Conservation (phyloP, 2,329 filamentous ascomycete genomes). For the Colletotrichum melonis region DNA sequence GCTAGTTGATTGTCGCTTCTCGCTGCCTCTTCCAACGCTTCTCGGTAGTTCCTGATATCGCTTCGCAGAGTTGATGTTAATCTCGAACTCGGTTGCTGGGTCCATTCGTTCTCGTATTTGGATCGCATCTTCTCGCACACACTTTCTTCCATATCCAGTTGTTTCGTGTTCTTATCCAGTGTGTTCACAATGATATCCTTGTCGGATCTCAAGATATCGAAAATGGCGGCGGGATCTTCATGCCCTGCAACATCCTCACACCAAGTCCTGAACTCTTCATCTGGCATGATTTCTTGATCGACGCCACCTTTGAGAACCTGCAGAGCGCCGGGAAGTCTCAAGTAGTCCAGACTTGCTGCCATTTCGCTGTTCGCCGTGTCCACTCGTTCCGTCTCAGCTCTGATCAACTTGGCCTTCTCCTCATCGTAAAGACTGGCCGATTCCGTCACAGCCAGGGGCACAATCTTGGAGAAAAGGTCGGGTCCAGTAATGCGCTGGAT, state of each 20-base stretch:
- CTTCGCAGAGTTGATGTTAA: constrained; percentile 88
- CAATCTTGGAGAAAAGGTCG: constrained; percentile 96
- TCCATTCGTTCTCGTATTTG: constrained; percentile 96
- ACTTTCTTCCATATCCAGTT: constrained; percentile 95
- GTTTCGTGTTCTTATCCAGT: constrained; percentile 85
- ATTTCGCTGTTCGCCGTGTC: constrained; percentile 95
- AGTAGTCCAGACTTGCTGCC: constrained; percentile 92
- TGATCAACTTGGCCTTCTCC: constrained; percentile 95
- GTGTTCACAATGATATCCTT: constrained; percentile 79
- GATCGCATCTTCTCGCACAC: constrained; percentile 99
- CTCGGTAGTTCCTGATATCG: constrained; percentile 88
- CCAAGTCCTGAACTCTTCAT: constrained; percentile 93
- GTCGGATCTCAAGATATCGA: constrained; percentile 82
- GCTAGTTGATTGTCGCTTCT: constrained; percentile 88
- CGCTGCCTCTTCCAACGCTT: constrained; percentile 89
- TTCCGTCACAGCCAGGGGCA: constrained; percentile 95
- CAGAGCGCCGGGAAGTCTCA: constrained; percentile 88
- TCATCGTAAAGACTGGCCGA: constrained; percentile 97
- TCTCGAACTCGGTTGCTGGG: constrained; percentile 92
- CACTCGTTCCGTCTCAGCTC: constrained; percentile 92
- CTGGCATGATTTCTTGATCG: constrained; percentile 87
- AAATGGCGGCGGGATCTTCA: constrained; percentile 80
- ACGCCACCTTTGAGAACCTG: constrained; percentile 94
- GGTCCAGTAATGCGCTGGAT: constrained; percentile 97
- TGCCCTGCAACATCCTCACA: constrained; percentile 92